Conservation (phyloP, 2,329 filamentous ascomycete species). For the Zelopaecilomyces penicillatus region DNA sequence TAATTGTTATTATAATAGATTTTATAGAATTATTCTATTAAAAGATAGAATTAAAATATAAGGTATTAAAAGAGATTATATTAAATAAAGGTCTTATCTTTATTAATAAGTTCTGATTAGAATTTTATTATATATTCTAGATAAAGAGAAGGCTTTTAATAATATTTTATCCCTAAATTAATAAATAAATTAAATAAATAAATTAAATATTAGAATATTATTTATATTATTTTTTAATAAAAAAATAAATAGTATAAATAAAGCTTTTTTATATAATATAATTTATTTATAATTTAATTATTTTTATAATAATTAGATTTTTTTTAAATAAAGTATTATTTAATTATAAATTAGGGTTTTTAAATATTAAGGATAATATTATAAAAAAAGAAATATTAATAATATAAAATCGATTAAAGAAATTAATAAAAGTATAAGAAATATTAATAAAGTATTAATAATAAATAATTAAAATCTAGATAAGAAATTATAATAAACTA, state of each 20-base stretch:
- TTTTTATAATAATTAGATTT: neutral
- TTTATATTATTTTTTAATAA: neutral
- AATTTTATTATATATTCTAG: neutral
- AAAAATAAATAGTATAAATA: neutral
- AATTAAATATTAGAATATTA: neutral
- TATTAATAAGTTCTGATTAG: neutral
- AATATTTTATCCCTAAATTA: neutral
- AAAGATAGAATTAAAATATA: neutral
- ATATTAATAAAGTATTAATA: neutral
- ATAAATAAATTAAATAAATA: neutral
- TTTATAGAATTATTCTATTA: neutral
- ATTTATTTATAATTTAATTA: neutral
- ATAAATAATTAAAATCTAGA: neutral
- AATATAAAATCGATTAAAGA: too few relatives aligned
- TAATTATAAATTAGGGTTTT: too few relatives aligned
- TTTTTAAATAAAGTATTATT: neutral
- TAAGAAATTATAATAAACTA: neutral
- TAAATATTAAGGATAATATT: too few relatives aligned
- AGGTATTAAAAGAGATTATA: neutral
- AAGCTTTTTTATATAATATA: too few relatives aligned
- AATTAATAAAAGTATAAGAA: neutral
- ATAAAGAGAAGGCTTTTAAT: neutral
- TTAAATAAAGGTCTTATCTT: neutral
- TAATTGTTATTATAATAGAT: constrained; percentile 1
- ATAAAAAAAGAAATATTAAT: too few relatives aligned